Evolutionary conservation across 371 early-diverging fungal species (phyloP), one percentile per base, ranked within the genome.

Genomic region (Blastocladiella emersonii): DNA sequence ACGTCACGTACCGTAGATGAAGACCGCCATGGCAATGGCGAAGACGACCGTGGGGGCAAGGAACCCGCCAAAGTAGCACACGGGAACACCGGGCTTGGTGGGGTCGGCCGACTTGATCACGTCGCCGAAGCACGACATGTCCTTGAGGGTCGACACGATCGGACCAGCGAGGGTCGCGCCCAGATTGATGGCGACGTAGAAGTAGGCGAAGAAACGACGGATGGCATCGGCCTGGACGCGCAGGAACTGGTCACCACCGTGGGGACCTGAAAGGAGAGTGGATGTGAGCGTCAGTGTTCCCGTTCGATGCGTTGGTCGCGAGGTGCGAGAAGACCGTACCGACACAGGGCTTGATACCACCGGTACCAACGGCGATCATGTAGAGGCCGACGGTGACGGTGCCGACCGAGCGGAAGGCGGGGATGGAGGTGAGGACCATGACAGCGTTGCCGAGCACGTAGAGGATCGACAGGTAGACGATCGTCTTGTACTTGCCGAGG

Each of bases 401-500:
- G 0, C 66, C 70, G 59, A 62, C 19, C 23, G 64, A 48, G 34
- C 68, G 68, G 56, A 71, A 37, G 57, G 68, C 45, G 63, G 39
- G 49, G 66, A 67, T 72, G 57, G 73, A 63, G 30, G 68, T 66
- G 37, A 67, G 65, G 59, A 71, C 62, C 34, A 75, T 68, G 32
- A 74, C 49, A 62, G 70, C 25, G 66, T 66, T 67, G 66, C 67
- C 86, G 49, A 79, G 55, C 57, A 74, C 48, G 72, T 88, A 86
- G 57, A 82, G 61, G 49, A 66, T 17, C 25, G 78, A 77, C 56
- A 86, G 74, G 41, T 63, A 61, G 48, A 84, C 71, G 55, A 87
- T 86, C 57, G 86, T 87, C 70, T 74, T 67, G 76, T 75, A 85
- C 73, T 81, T 84, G 68, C 83, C 86, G 55, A 84, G 68, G 68